phyloP scores from a whole-genome alignment of 352 stramenopile species.

The Globisporangium sylvaticum region DNA sequence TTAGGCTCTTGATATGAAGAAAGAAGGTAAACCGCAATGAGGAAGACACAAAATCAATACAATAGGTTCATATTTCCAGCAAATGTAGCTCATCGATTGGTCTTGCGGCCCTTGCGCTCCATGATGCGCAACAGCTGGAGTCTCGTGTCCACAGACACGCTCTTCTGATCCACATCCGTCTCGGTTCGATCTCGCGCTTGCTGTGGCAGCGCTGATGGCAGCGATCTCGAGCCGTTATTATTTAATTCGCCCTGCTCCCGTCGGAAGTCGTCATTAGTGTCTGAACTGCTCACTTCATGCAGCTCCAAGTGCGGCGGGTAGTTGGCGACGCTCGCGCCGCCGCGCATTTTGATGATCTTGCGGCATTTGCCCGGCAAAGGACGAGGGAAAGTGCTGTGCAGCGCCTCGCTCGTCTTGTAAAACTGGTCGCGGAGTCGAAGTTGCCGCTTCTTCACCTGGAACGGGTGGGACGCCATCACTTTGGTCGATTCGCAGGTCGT shows the following conservation, averaged over 20 bases:
- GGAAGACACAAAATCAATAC: not conserved
- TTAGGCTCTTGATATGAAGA: slow-evolving; percentile 2
- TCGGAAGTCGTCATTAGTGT: not conserved
- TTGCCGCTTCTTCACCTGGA: slow-evolving; percentile 41
- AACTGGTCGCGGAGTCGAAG: slow-evolving; percentile 48
- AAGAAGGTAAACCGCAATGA: not conserved
- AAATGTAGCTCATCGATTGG: not conserved
- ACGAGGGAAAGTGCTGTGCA: slow-evolving; percentile 54
- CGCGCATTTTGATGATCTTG: slow-evolving; percentile 47
- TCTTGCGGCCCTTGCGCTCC: slow-evolving; percentile 14
- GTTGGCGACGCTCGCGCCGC: slow-evolving; percentile 39
- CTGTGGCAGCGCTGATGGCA: not conserved
- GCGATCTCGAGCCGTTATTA: not conserved
- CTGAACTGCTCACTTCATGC: not conserved
- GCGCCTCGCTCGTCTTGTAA: slow-evolving; percentile 52
- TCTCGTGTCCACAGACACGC: slow-evolving; percentile 20
- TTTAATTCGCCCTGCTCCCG: not conserved
- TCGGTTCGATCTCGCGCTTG: not conserved
- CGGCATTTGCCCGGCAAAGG: slow-evolving; percentile 43
- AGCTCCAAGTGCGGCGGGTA: slow-evolving; percentile 28
- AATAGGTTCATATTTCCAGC: not conserved
- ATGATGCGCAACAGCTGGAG: slow-evolving; percentile 27
- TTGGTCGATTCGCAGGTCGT: slow-evolving; percentile 51
- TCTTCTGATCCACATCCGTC: not conserved
- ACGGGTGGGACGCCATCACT: slow-evolving; percentile 35